These are phyloP conservation scores for Tricholoma saponaceum DNA, from an alignment of 768 basidiomycete genomes.

Conservation along the genomic window DNA sequence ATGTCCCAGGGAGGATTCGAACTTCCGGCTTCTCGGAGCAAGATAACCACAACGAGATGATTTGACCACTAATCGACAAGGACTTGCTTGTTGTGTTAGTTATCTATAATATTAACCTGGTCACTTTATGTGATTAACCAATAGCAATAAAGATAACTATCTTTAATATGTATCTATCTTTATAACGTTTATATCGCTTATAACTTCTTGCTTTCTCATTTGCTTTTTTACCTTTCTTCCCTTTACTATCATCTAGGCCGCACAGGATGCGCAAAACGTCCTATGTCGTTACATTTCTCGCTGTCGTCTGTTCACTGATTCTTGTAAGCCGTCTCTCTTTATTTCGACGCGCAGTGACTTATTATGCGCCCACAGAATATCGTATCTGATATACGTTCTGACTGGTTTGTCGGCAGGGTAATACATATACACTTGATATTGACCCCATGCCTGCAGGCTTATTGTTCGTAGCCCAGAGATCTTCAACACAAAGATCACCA, in stretches of 20 bases:
- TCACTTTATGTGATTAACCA: background rate
- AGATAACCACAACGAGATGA: conserved; percentile 9
- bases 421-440: background rate
- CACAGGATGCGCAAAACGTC: conserved; percentile 61
- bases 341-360: background rate
- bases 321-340: conserved; percentile 38
- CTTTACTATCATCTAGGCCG: background rate
- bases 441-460: conserved; percentile 30
- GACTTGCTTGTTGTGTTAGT: no score
- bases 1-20: conserved; percentile 25
- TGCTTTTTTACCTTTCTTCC: background rate
- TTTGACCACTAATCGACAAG: conserved; percentile 13
- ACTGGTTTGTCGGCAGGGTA: conserved; percentile 46
- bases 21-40: conserved; percentile 17
- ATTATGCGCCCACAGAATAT: conserved; percentile 41
- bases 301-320: conserved; percentile 44
- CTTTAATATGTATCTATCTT: no score
- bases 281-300: conserved; percentile 60
- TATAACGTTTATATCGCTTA: no score
- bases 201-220: background rate
- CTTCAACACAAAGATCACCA: conserved; percentile 41
- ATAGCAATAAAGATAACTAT: conserved; percentile 6
- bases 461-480: conserved; percentile 39
- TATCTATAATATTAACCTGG: no score
- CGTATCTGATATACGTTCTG: conserved; percentile 49